Base-by-base conservation (phyloP, 768 basidiomycete genomes). In the Trametes gibbosa region DNA sequence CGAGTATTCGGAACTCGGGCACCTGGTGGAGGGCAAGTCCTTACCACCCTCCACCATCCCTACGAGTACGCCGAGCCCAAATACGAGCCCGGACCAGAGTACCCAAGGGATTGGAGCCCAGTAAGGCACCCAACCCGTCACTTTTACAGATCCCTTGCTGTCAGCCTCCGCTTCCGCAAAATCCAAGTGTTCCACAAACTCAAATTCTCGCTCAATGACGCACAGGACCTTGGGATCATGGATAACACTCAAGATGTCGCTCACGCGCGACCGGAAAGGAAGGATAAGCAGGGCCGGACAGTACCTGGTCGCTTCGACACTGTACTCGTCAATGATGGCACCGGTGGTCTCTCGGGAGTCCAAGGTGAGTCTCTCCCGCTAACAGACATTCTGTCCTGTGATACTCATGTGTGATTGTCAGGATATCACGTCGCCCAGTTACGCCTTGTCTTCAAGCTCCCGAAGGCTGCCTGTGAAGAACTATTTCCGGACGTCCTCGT, bases 281-380 rank as follows among this genome's bases (percentile, higher is more conserved):
- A 50, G 19, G 59, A 65, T n/a, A 58, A 63, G 1, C 50, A 68
- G 34, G 46, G 34, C 1, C 4, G 53, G 5, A 24, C 43, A 19
- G 45, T 52, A 16, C 68, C 69, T 4, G 68, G 57, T 0, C 63
- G 71, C 9, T 78, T 77, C 64, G 75, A 79, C 59, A 75, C 70
- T 5, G 72, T 61, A 2, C 54, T 75, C 1, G 58, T 73, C 19
- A 68, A 69, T 10, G 57, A 59, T 41, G 61, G 58, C 2, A 41
- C 24, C 23, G 46, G 45, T 13, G 40, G 27, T 12, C 34, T 8
- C 9, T 14, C 29, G 5, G 37, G 53, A 12, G 24, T 50, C 2
- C 21, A 50, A 56, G 68, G 70, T 73, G 52, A 13, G 55, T 29
- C n/a, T n/a, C n/a, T n/a, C n/a, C n/a, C 6, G 14, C 6, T 35